phyloP scores from a whole-genome alignment of 345 rosid species.

The Citrus inodora region DNA sequence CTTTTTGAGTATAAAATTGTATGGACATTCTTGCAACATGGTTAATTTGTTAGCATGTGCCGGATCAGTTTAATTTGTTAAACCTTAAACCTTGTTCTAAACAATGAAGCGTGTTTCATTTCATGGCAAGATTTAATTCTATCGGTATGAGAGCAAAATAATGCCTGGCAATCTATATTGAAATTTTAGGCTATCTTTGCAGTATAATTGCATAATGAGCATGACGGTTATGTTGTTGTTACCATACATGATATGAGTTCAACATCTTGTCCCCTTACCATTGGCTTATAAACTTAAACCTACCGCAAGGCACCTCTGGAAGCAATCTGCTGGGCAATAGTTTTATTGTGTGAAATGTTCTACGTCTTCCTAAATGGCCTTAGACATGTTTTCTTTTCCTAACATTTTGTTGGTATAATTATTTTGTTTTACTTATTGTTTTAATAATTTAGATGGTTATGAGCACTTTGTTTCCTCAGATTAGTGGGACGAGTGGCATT shows the following conservation, averaged over 20 bases:
- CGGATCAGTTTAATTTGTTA: neutral
- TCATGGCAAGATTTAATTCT: too few species aligned
- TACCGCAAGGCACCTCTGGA: neutral
- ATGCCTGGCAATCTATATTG: too few species aligned
- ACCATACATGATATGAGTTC: neutral
- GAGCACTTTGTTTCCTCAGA: slow-evolving; percentile 27
- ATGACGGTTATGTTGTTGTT: too few species aligned
- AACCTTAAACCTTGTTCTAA: neutral
- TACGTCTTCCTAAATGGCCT: too few species aligned
- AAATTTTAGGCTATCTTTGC: too few species aligned
- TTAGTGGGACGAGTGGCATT: slow-evolving; percentile 72
- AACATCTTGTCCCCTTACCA: neutral
- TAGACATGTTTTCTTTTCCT: too few species aligned
- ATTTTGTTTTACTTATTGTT: neutral
- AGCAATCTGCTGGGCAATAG: neutral
- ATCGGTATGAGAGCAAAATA: too few species aligned
- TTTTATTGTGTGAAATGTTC: too few species aligned
- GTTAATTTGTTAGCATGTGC: neutral
- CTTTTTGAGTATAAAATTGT: neutral
- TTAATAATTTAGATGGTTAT: neutral
- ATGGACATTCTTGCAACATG: neutral
- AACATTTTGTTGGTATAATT: too few species aligned
- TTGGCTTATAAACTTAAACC: neutral
- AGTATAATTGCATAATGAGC: too few species aligned
- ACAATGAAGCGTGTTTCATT: too few species aligned